Evolutionary conservation across 2,329 filamentous ascomycete genomes (phyloP), one percentile per base, ranked within the genome.

Genomic region (Monascus ruber): DNA sequence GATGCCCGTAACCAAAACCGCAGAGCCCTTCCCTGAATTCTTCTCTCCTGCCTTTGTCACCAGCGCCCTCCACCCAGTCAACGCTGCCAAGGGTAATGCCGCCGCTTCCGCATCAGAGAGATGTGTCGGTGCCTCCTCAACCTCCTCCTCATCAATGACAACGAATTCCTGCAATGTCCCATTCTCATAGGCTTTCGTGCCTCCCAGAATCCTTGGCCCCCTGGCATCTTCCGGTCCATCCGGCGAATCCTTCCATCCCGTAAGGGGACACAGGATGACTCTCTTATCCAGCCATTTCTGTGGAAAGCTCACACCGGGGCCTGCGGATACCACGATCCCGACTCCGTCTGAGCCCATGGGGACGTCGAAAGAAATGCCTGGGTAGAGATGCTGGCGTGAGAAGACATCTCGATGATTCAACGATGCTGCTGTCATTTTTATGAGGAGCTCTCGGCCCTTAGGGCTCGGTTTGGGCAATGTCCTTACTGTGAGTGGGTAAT

Each of bases 331-430:
- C 4, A 96, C 85, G 41, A 74, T 68, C 39, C 88, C 89, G 50
- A 75, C 80, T 47, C 85, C 89, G 58, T 96, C 89, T 43, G 87
- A 79, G 25, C 94, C 74, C 33, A 96, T 68, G 1, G 89, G 85
- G 5, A 79, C 71, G 43, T 76, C 73, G 61, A 94, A 94, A 8
- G 83, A 81, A 38, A 86, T 82, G 50, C 77, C 82, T 0, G 89
- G 89, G 69, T 96, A 96, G 32, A 94, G 77, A 56, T 88, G 82
- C 62, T 91, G 87, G 39, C 89, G 84, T 63, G 94, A 83, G 68
- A 95, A 96, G 50, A 94, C 77, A 62, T 96, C 91, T 52, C 88
- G 83, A 68, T 96, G 91, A 69, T 96, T 96, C 37, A 96, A 78
- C 9, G 89, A 83, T 1, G 81, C 84, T 37, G 87, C 84, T 29